Evolutionary conservation across 108 stramenopile species (phyloP), one percentile per base, ranked within the genome.

Genomic region (Discostella stelligeroides): DNA sequence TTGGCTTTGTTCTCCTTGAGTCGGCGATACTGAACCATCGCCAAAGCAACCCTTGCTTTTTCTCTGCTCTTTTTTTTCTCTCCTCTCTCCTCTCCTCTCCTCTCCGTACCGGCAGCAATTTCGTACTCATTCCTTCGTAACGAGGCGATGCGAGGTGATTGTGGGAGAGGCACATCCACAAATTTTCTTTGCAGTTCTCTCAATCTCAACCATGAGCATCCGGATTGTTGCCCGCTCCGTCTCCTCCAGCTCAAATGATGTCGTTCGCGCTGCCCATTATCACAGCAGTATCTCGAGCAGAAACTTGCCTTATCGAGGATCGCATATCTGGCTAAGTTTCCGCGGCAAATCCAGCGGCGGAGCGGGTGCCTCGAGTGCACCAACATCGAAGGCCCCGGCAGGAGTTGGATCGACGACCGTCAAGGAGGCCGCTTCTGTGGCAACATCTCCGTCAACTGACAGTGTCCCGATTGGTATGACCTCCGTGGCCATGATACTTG

Each of bases 401-500:
- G 17, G 60, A 14, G 38, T 23, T 37, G 41, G 29, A 21, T 28
- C 34, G 17, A 43, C 74, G n/a, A 23, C 68, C 13, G 40, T 50
- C 30, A 43, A 24, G 21, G 28, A 63, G 21, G 28, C 43, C 34
- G 62, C 46, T 28, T 14, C 58, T 17, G 65, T 23, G 18, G 64
- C 54, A 12, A 27, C 51, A 37, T 65, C 70, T 7, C 12, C 38
- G n/a, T 66, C 65, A 0, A 43, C 61, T 0, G 49, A 50, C 3
- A 45, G 59, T 25, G 50, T 66, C 9, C 76, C 76, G 38, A 53
- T 75, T 17, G 74, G 60, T 43, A 66, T 72, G 15, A 75, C 84
- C 9, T 34, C 85, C 10, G 45, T 77, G 17, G 88, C 88, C 5
- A 86, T 86, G 56, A 15, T 75, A 43, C 61, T 81, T 28, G 88